Evolutionary conservation across 1,284 basidiomycete genomes (phyloP).

Genomic region (Puccinia horiana): DNA sequence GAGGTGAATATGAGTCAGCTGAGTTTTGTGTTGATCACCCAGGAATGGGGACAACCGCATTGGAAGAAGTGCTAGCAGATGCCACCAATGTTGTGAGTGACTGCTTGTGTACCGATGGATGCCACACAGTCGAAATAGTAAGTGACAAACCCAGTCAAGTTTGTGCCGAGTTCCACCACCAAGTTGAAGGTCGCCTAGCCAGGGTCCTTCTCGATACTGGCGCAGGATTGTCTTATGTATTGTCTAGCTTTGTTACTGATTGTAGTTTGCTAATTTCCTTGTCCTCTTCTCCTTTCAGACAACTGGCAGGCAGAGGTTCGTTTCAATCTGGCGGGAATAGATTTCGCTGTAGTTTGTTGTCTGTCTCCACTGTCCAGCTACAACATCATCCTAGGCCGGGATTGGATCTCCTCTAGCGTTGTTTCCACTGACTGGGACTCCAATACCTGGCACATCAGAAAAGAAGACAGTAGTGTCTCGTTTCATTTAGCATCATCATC

Average conservation of each 20-base stretch:
- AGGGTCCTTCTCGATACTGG: too few relatives aligned
- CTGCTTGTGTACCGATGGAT: background rate
- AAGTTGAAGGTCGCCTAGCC: too few relatives aligned
- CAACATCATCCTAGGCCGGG: background rate
- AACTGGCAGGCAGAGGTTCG: background rate
- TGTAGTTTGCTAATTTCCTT: too few relatives aligned
- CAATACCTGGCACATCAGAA: background rate
- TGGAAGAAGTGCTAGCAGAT: background rate
- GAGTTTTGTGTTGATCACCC: background rate
- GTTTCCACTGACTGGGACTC: background rate
- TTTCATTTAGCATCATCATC: background rate
- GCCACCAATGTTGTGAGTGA: background rate
- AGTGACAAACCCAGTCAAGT: background rate
- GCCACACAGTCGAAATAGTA: background rate
- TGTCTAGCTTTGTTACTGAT: too few relatives aligned
- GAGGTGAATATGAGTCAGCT: background rate
- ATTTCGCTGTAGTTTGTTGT: background rate
- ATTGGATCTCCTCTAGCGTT: background rate
- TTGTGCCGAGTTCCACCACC: background rate
- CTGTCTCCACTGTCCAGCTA: too few relatives aligned
- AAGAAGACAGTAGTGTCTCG: too few relatives aligned
- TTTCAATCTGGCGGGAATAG: background rate
- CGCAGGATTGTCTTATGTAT: too few relatives aligned
- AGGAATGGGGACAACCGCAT: constrained; percentile 9
- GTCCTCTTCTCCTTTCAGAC: too few relatives aligned